Evolutionary conservation across 345 rosid species (phyloP).

Genomic region (Nephelium lappaceum): DNA sequence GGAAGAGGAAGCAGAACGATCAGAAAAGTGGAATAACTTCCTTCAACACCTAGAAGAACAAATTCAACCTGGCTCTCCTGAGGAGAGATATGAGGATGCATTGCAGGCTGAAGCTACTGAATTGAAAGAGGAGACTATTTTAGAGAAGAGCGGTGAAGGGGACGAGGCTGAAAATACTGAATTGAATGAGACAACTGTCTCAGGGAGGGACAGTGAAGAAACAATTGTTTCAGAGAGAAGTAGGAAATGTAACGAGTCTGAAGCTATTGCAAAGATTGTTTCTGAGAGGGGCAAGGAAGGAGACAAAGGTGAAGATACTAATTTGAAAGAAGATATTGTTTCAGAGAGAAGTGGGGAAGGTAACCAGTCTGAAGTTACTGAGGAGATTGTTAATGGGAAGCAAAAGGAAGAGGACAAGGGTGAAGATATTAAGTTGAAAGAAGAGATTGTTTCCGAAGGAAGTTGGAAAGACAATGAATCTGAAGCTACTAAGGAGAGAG

Average conservation of each 20-base stretch:
- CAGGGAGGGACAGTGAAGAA: slow-evolving; percentile 28
- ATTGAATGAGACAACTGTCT: slow-evolving; percentile 23
- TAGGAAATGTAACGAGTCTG: slow-evolving; percentile 16
- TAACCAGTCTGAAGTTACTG: background rate
- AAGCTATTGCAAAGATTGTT: slow-evolving; percentile 29
- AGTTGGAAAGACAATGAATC: slow-evolving; percentile 10
- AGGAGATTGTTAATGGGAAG: slow-evolving; percentile 2
- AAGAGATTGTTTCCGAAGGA: slow-evolving; percentile 11
- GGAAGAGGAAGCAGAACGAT: slow-evolving; percentile 95
- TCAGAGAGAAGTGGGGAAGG: background rate
- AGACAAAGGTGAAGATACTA: background rate
- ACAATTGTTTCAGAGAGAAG: slow-evolving; percentile 14
- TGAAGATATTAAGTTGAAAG: slow-evolving; percentile 3
- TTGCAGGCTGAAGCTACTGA: slow-evolving; percentile 27
- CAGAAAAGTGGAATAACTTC: slow-evolving; percentile 67
- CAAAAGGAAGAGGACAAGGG: background rate
- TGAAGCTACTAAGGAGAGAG: slow-evolving; percentile 30
- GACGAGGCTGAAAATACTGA: slow-evolving; percentile 30
- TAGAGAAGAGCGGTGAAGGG: slow-evolving; percentile 43
- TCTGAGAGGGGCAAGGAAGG: slow-evolving; percentile 12
- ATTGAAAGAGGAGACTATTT: slow-evolving; percentile 27
- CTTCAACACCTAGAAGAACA: slow-evolving; percentile 51
- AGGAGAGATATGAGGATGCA: slow-evolving; percentile 30
- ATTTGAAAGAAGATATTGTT: background rate
- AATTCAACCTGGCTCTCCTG: slow-evolving; percentile 29